Evolutionary conservation across 73 alveolate genomes (phyloP), one percentile per base, ranked within the genome.

Genomic region (Tetrahymena elliotti): DNA sequence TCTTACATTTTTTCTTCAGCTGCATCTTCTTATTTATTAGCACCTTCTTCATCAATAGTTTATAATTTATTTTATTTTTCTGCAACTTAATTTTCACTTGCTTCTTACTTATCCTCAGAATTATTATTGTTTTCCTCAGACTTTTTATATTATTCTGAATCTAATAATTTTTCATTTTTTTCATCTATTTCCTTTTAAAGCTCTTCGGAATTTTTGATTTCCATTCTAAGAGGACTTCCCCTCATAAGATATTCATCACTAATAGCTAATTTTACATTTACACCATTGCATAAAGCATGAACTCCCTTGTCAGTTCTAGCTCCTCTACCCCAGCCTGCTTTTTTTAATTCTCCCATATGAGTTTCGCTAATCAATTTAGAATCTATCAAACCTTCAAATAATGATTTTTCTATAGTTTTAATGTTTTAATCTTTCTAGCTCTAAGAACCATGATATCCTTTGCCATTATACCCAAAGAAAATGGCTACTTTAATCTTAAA

Each of bases 271-370:
- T 96, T 97, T 33, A 96, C 97, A 93, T 97, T 97, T 18, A 96
- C 94, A 37, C 97, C 99, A 52, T 97, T 97, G 95, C 97, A 96
- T 38, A 98, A 93, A 33, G 99, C 99, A 84, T 97, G 98, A 37
- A 98, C 99, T 7, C 99, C 99, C 97, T 98, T 98, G 93, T 98
- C 99, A 16, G 99, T 98, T 83, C 99, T 94, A 33, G 99, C 98
- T 24, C 99, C 99, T 83, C 99, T 93, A 95, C 97, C 96, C 98
- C 99, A 98, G 53, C 96, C 95, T n/a, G 97, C 96, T 97, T 98
- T 97, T 35, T 96, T 93, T 41, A 98, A 84, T 93, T 94, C 95
- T 18, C 98, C 98, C 93, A 93, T 93, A 93, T 98, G 97, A 31
- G 97, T 95, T 84, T 95, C 97, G 27, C 97, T 94, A 0, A 97